Evolutionary conservation across 2,329 filamentous ascomycete species (phyloP).

Genomic region (Calonectria crousiana): DNA sequence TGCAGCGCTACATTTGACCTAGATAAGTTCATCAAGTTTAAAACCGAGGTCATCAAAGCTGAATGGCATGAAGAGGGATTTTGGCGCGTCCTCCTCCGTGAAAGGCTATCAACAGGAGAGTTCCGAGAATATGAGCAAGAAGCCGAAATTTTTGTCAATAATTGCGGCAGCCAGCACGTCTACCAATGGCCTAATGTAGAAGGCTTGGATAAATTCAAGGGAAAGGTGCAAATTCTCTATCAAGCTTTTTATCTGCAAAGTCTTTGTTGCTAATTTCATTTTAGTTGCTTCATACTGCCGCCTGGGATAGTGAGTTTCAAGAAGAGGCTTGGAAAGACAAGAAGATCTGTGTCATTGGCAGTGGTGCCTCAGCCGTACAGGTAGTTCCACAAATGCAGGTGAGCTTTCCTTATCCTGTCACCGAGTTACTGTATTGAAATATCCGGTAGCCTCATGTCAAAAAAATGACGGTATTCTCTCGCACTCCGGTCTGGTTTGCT

Average conservation of each 20-base stretch:
- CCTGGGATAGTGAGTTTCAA: not conserved
- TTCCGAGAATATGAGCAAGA: not conserved
- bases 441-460: not conserved
- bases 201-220: not conserved
- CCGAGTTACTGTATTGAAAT: not conserved
- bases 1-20: not conserved
- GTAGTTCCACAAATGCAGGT: not conserved
- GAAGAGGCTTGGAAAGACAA: not conserved
- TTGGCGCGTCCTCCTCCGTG: not conserved
- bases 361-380: not conserved
- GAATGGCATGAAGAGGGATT: not conserved
- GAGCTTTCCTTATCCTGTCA: not conserved
- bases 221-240: not conserved
- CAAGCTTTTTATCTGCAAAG: no score
- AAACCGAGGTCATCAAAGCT: not conserved
- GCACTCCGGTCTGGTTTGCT: not conserved
- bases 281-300: not conserved
- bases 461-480: not conserved
- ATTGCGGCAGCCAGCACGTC: not conserved
- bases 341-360: not conserved
- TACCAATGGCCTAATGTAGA: not conserved
- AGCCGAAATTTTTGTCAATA: not conserved
- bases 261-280: not conserved
- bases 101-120: not conserved
- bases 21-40: not conserved